Percentiles rank a stretch among this genome's conserved stretches.
These are phyloP conservation scores for Russula olivacea DNA, from an alignment of 768 basidiomycete species.

Conservation along the genomic window DNA sequence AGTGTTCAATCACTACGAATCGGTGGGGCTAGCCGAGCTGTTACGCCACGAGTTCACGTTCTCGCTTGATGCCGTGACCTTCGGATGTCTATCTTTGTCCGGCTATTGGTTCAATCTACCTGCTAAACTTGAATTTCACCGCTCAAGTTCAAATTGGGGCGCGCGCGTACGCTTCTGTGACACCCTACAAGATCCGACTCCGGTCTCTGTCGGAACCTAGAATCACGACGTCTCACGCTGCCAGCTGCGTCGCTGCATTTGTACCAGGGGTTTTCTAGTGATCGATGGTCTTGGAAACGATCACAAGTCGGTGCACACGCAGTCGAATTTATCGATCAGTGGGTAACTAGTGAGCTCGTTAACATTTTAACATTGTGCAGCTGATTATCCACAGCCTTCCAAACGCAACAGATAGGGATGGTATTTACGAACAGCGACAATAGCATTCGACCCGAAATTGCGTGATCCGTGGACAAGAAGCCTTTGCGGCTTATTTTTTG, in stretches of 20 bases:
- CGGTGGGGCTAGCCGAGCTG: neutral
- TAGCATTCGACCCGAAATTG: neutral
- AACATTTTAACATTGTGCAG: no score
- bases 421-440: neutral
- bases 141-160: neutral
- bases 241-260: neutral
- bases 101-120: neutral
- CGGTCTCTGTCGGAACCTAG: neutral
- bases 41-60: neutral
- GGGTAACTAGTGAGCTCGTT: neutral
- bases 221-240: neutral
- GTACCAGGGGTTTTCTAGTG: neutral
- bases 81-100: neutral
- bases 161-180: neutral
- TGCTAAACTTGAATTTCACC: neutral
- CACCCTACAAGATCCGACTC: neutral
- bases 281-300: slow-evolving; percentile 3
- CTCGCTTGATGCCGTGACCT: neutral
- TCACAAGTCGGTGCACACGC: neutral
- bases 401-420: no score
- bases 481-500: neutral
- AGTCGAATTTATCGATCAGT: neutral
- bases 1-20: neutral
- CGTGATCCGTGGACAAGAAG: no score
- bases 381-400: neutral